Percentiles rank a stretch among this genome's conserved stretches.
phyloP scores from a whole-genome alignment of 2,329 filamentous ascomycete genomes.

The Hypomyces perniciosus region DNA sequence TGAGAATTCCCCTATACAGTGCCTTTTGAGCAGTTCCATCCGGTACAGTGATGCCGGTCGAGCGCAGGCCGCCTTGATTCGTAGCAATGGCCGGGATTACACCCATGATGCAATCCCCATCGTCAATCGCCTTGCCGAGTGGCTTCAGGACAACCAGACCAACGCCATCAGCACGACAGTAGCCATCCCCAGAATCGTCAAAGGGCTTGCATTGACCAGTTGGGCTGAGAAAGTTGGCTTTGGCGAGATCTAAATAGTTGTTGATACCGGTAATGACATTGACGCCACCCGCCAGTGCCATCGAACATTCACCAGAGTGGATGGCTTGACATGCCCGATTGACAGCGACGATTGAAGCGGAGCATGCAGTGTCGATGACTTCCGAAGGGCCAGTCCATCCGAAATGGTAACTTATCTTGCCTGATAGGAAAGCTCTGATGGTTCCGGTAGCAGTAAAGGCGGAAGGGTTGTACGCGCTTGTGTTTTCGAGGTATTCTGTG shows the following conservation, averaged over 20 bases:
- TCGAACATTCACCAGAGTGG: slow-evolving; percentile 23
- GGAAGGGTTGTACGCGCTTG: slow-evolving; percentile 19
- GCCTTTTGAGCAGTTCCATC: slow-evolving; percentile 20
- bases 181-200: slow-evolving; percentile 35
- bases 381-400: slow-evolving; percentile 30
- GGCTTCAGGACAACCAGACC: slow-evolving; percentile 41
- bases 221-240: slow-evolving; percentile 20
- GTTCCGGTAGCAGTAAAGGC: slow-evolving; percentile 30
- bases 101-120: slow-evolving; percentile 44
- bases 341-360: slow-evolving; percentile 29
- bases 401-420: slow-evolving; percentile 29
- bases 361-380: slow-evolving; percentile 33
- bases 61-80: slow-evolving; percentile 29
- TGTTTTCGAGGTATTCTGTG: slow-evolving; percentile 22
- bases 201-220: slow-evolving; percentile 25
- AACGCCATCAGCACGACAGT: slow-evolving; percentile 45
- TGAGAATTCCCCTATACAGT: slow-evolving; percentile 23
- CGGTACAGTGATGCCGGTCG: slow-evolving; percentile 22
- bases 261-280: slow-evolving; percentile 28
- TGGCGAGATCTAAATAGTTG: slow-evolving; percentile 18
- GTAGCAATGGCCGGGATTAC: slow-evolving; percentile 32
- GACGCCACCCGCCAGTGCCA: slow-evolving; percentile 33
- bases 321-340: slow-evolving; percentile 26
- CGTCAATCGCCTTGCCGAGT: slow-evolving; percentile 41
- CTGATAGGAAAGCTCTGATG: slow-evolving; percentile 26